Conservation (phyloP, 1,284 basidiomycete species). For the Ceratobasidium sp. region DNA sequence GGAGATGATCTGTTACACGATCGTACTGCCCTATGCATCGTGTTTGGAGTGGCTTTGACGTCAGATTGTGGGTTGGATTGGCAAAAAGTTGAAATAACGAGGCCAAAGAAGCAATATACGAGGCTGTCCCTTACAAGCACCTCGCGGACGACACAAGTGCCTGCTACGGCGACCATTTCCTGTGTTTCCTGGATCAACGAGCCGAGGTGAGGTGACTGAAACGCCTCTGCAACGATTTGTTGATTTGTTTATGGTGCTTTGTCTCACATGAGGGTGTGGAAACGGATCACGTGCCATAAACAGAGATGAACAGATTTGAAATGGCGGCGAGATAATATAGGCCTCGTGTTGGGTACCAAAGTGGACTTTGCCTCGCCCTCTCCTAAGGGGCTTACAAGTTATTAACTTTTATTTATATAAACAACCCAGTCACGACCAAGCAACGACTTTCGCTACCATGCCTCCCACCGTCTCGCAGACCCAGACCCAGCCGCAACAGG, state of each 20-base stretch:
- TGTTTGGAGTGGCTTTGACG: too few relatives aligned
- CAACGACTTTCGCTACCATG: conserved; percentile 13
- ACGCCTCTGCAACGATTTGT: neutral
- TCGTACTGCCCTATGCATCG: too few relatives aligned
- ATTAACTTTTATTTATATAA: conserved; percentile 8
- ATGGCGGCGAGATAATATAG: neutral
- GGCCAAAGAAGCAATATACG: too few relatives aligned
- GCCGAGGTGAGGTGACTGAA: neutral
- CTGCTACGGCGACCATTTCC: too few relatives aligned
- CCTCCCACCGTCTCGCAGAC: neutral
- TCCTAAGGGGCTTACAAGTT: too few relatives aligned
- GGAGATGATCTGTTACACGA: too few relatives aligned
- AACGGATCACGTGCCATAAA: conserved; percentile 6
- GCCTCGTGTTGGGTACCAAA: conserved; percentile 13
- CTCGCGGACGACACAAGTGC: too few relatives aligned
- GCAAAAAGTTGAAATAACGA: too few relatives aligned
- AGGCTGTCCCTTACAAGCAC: too few relatives aligned
- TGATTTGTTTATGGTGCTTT: conserved; percentile 9
- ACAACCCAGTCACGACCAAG: neutral
- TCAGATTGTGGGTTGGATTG: too few relatives aligned
- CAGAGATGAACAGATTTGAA: neutral
- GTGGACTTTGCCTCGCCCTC: neutral
- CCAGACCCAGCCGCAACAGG: neutral
- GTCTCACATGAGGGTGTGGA: neutral
- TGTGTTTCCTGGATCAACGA: neutral